These are phyloP conservation scores for Monilinia laxa DNA, from an alignment of 2,329 filamentous ascomycete genomes.

Conservation along the genomic window DNA sequence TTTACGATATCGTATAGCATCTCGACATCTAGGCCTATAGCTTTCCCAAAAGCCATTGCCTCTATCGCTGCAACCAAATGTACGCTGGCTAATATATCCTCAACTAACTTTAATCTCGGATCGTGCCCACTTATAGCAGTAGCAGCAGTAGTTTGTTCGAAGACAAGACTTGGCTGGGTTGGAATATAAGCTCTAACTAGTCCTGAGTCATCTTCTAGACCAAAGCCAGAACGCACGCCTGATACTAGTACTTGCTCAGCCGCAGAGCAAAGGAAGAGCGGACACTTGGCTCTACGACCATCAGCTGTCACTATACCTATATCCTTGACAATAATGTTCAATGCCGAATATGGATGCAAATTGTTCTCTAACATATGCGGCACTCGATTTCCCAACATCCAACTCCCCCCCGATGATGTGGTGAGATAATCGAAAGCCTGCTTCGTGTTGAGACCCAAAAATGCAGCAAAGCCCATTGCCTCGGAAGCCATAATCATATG, in stretches of 20 bases:
- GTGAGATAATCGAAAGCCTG: conserved; percentile 44
- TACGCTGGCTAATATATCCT: conserved; percentile 54
- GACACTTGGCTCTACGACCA: conserved; percentile 40
- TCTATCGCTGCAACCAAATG: conserved; percentile 57
- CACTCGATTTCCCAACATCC: conserved; percentile 58
- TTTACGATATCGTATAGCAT: conserved; percentile 50
- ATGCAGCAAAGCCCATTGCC: conserved; percentile 58
- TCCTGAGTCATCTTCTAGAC: conserved; percentile 32
- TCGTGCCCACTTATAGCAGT: conserved; percentile 32
- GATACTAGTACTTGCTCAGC: conserved; percentile 40
- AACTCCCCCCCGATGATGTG: conserved; percentile 41
- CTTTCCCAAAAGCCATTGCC: conserved; percentile 55
- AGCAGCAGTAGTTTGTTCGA: conserved; percentile 29
- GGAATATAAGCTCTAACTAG: conserved; percentile 33
- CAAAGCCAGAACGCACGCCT: conserved; percentile 26
- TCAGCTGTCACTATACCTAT: conserved; percentile 41
- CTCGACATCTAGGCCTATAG: conserved; percentile 52
- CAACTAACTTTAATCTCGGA: conserved; percentile 49
- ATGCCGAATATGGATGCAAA: conserved; percentile 43
- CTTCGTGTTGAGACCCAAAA: conserved; percentile 52
- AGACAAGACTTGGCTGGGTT: conserved; percentile 28
- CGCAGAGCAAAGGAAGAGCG: conserved; percentile 42
- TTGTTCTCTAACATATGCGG: conserved; percentile 54
- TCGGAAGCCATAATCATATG: conserved; percentile 62
- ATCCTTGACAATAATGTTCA: conserved; percentile 42